Conservation (phyloP, 768 basidiomycete species). For the Gymnopilus junonius region DNA sequence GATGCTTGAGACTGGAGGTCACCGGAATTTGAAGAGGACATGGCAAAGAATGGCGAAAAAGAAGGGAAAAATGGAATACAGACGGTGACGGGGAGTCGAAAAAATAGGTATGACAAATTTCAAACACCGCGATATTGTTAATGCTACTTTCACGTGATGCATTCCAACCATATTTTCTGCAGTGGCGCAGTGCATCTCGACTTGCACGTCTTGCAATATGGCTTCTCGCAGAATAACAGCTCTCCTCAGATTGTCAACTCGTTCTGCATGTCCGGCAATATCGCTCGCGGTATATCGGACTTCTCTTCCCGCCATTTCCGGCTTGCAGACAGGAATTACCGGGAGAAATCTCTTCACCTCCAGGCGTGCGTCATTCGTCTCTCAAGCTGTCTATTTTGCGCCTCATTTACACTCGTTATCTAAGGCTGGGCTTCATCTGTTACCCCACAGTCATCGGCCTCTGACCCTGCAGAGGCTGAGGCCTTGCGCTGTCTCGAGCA, state of each 20-base stretch:
- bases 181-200: not conserved
- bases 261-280: not conserved
- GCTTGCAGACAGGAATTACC: not conserved
- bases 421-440: conserved; percentile 82
- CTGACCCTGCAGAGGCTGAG: conserved; percentile 83
- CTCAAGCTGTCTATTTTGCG: conserved; percentile 2
- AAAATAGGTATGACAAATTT: conserved; percentile 27
- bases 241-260: not conserved
- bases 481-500: conserved; percentile 80
- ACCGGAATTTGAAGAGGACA: conserved; percentile 33
- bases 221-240: conserved; percentile 2
- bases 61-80: conserved; percentile 19
- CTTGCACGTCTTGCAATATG: not conserved
- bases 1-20: conserved; percentile 31
- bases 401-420: conserved; percentile 3
- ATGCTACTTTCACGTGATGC: conserved; percentile 27
- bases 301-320: not conserved
- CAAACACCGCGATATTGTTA: conserved; percentile 26
- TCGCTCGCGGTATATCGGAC: conserved; percentile 2
- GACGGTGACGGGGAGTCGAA: conserved; percentile 20
- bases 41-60: conserved; percentile 23
- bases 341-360: not conserved
- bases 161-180: conserved; percentile 1
- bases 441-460: conserved; percentile 79
- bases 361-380: conserved; percentile 4